Conservation (phyloP, 305 asterid species). For the Coffea humblotiana region DNA sequence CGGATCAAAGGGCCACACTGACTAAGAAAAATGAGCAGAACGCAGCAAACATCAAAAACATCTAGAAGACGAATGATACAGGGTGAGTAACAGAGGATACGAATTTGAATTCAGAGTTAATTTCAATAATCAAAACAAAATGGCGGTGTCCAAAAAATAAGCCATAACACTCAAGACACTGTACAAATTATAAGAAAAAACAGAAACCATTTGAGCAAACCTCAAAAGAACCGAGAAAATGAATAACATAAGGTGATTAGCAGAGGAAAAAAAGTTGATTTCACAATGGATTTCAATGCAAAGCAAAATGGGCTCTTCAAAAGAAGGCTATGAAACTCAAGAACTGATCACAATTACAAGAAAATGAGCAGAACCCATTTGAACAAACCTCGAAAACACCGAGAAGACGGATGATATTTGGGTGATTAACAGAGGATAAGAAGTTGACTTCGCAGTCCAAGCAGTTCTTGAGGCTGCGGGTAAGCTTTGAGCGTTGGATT, state of each 20-base stretch:
- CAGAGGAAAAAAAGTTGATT: background rate
- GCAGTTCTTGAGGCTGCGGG: slow-evolving; percentile 43
- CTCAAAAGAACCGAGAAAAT: background rate
- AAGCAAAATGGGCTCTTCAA: background rate
- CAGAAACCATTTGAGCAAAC: too few relatives aligned
- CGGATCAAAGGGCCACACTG: too few relatives aligned
- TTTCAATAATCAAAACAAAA: too few relatives aligned
- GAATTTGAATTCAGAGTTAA: too few relatives aligned
- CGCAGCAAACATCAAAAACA: too few relatives aligned
- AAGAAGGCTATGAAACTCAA: background rate
- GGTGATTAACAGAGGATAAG: slow-evolving; percentile 55
- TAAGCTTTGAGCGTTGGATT: slow-evolving; percentile 38
- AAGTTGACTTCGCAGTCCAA: slow-evolving; percentile 51
- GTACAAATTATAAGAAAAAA: background rate
- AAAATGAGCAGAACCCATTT: background rate
- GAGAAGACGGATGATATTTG: slow-evolving; percentile 55
- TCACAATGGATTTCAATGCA: background rate
- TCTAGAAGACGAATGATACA: too few relatives aligned
- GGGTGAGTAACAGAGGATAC: too few relatives aligned
- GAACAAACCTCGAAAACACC: slow-evolving; percentile 38
- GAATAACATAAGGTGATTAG: background rate
- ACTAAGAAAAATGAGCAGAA: too few relatives aligned
- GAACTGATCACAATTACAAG: background rate
- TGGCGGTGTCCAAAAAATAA: too few relatives aligned
- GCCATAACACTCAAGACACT: too few relatives aligned